Base-by-base conservation (phyloP, 768 basidiomycete genomes). In the Gloeophyllum trabeum region DNA sequence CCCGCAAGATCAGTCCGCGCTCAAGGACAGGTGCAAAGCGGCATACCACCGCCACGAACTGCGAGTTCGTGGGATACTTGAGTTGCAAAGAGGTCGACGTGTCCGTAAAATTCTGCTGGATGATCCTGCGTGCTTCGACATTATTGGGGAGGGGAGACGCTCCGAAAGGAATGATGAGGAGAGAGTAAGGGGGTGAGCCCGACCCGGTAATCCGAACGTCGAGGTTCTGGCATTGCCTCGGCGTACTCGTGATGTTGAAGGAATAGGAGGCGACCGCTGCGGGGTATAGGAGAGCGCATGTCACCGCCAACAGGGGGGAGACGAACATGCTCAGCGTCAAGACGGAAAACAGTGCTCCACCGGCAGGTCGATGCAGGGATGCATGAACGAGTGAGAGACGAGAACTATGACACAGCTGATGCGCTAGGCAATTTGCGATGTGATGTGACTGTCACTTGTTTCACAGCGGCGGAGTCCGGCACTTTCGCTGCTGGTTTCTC, bases 11-110 rank as follows among this genome's bases (percentile, higher is more conserved):
- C 20, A 41, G 18, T 13, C 42, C 35, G 25, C n/a, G 19, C 35
- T 24, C 26, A 35, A 25, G 39, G 34, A 53, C 37, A 43, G 16
- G 24, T 43, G 24, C 39, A 28, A n/a, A 26, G 23, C 10, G 4
- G 75, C 81, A 61, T 51, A 85, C 84, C 52, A 86, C 79, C 4
- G 79, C 76, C 20, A 88, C 81, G 42, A 89, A 79, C 51, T 83
- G 78, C 3, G 82, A 81, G 53, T 75, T 67, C 38, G 60, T 65
- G 0, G 85, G 85, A 54, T 71, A 88, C 22, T 67, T 70, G 41
- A 86, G 67, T 53, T 71, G 59, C 55, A 87, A 80, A 26, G 56
- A 65, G 22, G 74, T 50, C 19, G 65, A 61, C 4, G 58, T 51
- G 21, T 58, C 69, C 16, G 61, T 45, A 52, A 87, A 86, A 4